Evolutionary conservation across 352 stramenopile species (phyloP).

Genomic region (Phytophthora capsici): DNA sequence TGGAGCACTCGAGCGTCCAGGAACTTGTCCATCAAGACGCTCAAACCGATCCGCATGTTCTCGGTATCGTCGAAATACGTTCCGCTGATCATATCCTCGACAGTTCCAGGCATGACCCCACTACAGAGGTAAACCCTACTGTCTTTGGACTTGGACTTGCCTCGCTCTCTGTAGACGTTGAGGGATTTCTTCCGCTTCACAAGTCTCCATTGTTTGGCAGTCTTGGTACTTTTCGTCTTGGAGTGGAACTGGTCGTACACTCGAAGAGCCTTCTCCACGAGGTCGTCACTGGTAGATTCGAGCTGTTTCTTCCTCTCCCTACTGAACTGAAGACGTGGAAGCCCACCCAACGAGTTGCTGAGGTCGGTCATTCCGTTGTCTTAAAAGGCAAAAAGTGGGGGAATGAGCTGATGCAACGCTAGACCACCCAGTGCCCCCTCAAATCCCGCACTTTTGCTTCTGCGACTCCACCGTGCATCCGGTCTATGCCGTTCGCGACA

Average conservation of each 20-base stretch:
- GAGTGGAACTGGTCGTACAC: constrained; percentile 67
- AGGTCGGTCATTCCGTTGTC: constrained; percentile 15
- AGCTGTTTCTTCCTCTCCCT: constrained; percentile 42
- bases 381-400: constrained; percentile 22
- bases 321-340: constrained; percentile 49
- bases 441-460: constrained; percentile 28
- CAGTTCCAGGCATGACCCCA: constrained; percentile 57
- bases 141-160: constrained; percentile 15
- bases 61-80: constrained; percentile 62
- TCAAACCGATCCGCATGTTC: constrained; percentile 51
- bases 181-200: constrained; percentile 62
- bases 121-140: constrained; percentile 45
- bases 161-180: constrained; percentile 58
- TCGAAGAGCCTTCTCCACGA: constrained; percentile 60
- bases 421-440: constrained; percentile 21
- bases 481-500: constrained; percentile 25
- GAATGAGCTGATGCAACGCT: constrained; percentile 28
- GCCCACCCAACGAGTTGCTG: constrained; percentile 27
- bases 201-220: constrained; percentile 59
- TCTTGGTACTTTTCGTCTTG: constrained; percentile 24
- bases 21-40: constrained; percentile 55
- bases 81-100: constrained; percentile 63
- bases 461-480: constrained; percentile 11
- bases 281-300: constrained; percentile 60
- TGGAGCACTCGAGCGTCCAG: constrained; percentile 64